phyloP scores from a whole-genome alignment of 108 stramenopile species.

The Skeletonema costatum region DNA sequence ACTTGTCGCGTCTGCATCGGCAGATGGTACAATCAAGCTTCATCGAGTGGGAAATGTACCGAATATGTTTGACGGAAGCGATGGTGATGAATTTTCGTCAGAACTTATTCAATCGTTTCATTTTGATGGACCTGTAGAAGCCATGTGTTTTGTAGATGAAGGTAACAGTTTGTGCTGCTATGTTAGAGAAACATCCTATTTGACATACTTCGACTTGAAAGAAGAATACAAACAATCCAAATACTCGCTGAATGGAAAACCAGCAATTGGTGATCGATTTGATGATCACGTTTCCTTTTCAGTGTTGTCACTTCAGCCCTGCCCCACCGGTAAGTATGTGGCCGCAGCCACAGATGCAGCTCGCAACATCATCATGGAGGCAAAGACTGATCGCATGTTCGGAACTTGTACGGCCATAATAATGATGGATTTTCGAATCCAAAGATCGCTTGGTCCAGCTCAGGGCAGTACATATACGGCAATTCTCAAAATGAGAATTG shows the following conservation, averaged over 20 bases:
- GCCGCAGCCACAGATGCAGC: constrained; percentile 81
- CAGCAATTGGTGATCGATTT: constrained; percentile 59
- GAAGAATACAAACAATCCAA: constrained; percentile 60
- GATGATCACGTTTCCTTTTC: constrained; percentile 87
- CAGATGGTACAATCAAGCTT: constrained; percentile 76
- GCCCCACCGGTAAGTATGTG: constrained; percentile 65
- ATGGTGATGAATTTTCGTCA: constrained; percentile 25
- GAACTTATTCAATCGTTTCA: constrained; percentile 61
- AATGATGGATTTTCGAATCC: constrained; percentile 80
- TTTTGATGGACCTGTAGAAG: constrained; percentile 66
- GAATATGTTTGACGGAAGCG: constrained; percentile 23
- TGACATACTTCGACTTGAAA: constrained; percentile 70
- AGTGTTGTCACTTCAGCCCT: constrained; percentile 67
- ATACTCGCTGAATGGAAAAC: constrained; percentile 61
- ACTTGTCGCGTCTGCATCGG: constrained; percentile 75
- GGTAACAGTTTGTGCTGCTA: constrained; percentile 68
- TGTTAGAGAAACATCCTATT: constrained; percentile 68
- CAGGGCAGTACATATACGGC: constrained; percentile 78
- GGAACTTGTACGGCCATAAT: constrained; percentile 84
- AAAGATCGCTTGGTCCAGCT: constrained; percentile 79
- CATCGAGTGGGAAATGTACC: constrained; percentile 46
- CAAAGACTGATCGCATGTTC: constrained; percentile 53
- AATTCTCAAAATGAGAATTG: constrained; percentile 76
- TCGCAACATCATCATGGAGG: constrained; percentile 81
- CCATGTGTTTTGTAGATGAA: constrained; percentile 71